Percentiles rank a stretch among this genome's conserved stretches.
phyloP scores from a whole-genome alignment of 2,329 filamentous ascomycete genomes.

The Rutstroemia sp. region DNA sequence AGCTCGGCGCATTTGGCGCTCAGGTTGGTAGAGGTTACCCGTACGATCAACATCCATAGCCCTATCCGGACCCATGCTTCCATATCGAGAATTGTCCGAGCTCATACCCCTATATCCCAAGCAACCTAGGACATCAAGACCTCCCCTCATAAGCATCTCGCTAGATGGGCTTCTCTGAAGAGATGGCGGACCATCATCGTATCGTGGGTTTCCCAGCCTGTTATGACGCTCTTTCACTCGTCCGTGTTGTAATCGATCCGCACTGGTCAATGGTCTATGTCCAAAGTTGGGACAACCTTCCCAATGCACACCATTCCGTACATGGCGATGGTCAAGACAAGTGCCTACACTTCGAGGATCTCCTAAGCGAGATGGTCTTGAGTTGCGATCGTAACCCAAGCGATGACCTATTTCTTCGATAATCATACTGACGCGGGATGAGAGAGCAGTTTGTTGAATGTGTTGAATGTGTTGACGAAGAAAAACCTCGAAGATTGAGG shows the following conservation, averaged over 20 bases:
- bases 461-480: too few relatives aligned
- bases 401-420: too few relatives aligned
- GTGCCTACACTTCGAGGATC: neutral
- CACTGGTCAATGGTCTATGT: neutral
- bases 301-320: slow-evolving; percentile 5
- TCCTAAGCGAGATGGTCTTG: neutral
- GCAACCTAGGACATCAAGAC: neutral
- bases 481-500: neutral
- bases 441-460: too few relatives aligned
- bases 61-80: neutral
- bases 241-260: neutral
- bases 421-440: too few relatives aligned
- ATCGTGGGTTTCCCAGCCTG: neutral
- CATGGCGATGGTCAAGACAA: slow-evolving; percentile 3
- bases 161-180: neutral
- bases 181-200: neutral
- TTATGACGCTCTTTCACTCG: neutral
- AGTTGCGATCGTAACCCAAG: neutral
- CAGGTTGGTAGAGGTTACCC: neutral
- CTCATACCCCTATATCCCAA: neutral
- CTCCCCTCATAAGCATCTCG: neutral
- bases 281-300: slow-evolving; percentile 5
- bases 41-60: neutral
- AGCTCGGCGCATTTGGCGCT: neutral
- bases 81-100: neutral